Evolutionary conservation across 768 basidiomycete genomes (phyloP).

Genomic region (Crepidotus variabilis): DNA sequence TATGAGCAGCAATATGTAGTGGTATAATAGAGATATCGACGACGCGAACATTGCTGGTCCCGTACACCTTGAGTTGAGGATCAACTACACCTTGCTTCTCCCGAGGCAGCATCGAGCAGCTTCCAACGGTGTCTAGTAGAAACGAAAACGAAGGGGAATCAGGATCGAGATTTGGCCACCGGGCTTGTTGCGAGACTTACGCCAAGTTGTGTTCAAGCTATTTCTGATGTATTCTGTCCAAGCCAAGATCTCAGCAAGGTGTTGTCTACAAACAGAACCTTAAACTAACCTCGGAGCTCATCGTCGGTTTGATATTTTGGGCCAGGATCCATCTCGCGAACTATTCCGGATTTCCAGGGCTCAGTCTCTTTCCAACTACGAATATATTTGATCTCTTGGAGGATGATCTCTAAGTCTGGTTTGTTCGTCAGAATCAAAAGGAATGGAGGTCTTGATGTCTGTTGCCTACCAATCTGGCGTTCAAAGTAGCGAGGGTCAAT

Average conservation of each 20-base stretch:
- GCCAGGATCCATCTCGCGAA: slow-evolving; percentile 30
- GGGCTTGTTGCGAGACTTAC: slow-evolving; percentile 11
- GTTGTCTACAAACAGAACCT: neutral
- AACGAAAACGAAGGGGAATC: neutral
- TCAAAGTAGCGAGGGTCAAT: slow-evolving; percentile 42
- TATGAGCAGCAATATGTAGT: slow-evolving; percentile 44
- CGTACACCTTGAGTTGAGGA: slow-evolving; percentile 48
- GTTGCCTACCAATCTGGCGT: slow-evolving; percentile 31
- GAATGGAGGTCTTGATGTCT: neutral
- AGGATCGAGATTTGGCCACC: neutral
- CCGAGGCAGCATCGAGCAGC: slow-evolving; percentile 51
- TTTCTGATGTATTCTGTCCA: slow-evolving; percentile 21
- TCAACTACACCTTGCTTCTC: slow-evolving; percentile 52
- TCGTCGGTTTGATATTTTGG: slow-evolving; percentile 26
- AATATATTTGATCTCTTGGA: slow-evolving; percentile 30
- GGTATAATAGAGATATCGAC: slow-evolving; percentile 53
- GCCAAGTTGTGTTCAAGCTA: slow-evolving; percentile 20
- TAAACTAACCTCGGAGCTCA: slow-evolving; percentile 26
- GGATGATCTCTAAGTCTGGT: slow-evolving; percentile 27
- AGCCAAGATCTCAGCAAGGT: neutral
- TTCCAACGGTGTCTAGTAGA: slow-evolving; percentile 39
- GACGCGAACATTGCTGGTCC: slow-evolving; percentile 53
- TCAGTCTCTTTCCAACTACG: slow-evolving; percentile 21
- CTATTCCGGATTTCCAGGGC: slow-evolving; percentile 20
- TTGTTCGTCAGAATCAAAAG: neutral